Conservation (phyloP, 345 rosid species). For the Hypericum perforatum region DNA sequence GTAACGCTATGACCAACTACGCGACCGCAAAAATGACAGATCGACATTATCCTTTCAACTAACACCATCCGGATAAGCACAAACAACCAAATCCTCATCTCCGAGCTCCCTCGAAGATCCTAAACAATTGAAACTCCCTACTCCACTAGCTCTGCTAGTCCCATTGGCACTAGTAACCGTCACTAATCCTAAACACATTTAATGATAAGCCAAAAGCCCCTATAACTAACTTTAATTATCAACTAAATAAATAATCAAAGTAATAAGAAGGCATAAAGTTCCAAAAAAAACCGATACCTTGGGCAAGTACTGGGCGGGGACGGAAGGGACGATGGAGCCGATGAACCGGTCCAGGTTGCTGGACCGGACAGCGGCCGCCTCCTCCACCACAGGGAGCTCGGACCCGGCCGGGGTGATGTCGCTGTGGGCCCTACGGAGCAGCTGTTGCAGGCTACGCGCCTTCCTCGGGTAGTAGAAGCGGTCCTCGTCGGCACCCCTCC, state of each 20-base stretch:
- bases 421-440: slow-evolving; percentile 33
- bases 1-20: no score
- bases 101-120: no score
- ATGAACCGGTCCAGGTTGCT: slow-evolving; percentile 46
- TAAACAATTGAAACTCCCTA: no score
- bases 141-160: neutral
- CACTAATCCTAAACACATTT: neutral
- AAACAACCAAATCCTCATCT: no score
- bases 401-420: slow-evolving; percentile 16
- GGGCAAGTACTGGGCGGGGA: slow-evolving; percentile 34
- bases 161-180: neutral
- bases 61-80: no score
- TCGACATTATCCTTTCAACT: no score
- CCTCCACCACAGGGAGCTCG: slow-evolving; percentile 12
- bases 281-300: slow-evolving; percentile 34
- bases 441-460: slow-evolving; percentile 27
- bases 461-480: slow-evolving; percentile 27
- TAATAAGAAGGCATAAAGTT: neutral
- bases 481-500: slow-evolving; percentile 33
- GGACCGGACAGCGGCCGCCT: slow-evolving; percentile 14
- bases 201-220: neutral
- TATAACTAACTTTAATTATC: neutral
- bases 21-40: no score
- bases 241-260: neutral
- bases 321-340: slow-evolving; percentile 43